A percentile compares a stretch with the other conserved stretches of the same genome.
Conservation (phyloP, 148 eudicot species). For the Talinum fruticosum region DNA sequence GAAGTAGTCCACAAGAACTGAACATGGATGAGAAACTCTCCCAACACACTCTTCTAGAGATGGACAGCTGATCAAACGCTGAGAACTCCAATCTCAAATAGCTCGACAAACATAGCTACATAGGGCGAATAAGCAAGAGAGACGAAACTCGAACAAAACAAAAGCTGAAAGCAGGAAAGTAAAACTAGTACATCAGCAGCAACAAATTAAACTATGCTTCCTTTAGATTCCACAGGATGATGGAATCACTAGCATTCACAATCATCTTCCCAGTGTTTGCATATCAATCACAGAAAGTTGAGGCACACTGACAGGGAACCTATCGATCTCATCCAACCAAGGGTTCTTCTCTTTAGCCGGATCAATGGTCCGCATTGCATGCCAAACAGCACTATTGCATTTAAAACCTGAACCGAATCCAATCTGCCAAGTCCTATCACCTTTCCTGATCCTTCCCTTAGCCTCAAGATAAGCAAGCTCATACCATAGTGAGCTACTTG, state of each 20-base stretch:
- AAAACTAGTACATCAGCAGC: neutral
- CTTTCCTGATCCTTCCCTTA: conserved; percentile 2
- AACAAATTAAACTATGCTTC: neutral
- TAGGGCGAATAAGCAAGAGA: neutral
- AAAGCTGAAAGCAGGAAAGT: neutral
- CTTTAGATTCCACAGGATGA: no score
- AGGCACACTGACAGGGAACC: neutral
- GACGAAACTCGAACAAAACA: neutral
- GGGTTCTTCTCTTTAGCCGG: conserved; percentile 1
- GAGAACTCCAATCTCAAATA: neutral
- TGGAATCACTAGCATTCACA: no score
- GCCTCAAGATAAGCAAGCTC: conserved; percentile 8
- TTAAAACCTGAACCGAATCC: conserved; percentile 3
- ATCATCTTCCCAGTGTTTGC: neutral
- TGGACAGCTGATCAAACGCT: neutral
- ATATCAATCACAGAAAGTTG: neutral
- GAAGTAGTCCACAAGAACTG: no score
- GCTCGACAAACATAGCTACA: neutral
- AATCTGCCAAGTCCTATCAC: neutral
- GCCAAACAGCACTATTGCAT: neutral
- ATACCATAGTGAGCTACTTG: neutral
- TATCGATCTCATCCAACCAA: neutral
- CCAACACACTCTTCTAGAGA: no score
- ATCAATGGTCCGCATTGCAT: neutral
- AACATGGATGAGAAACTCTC: no score